These are phyloP conservation scores for Antitrichia curtipendula DNA, from an alignment of 225 moss, liverwort and hornwort species.

Conservation along the genomic window DNA sequence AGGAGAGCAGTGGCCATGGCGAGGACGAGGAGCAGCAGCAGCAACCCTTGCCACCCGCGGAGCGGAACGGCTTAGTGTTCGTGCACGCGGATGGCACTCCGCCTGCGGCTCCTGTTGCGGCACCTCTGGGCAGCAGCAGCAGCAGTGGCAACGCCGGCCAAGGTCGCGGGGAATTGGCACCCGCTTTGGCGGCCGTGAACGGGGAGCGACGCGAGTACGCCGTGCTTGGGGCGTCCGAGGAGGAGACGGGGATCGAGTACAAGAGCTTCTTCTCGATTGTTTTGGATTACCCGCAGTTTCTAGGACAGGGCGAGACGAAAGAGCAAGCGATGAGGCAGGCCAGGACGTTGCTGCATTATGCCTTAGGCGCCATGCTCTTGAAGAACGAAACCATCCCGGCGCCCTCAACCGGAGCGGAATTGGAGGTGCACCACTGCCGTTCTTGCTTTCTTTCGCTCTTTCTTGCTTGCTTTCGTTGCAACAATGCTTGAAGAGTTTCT, in stretches of 20 bases:
- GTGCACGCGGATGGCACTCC: conserved; percentile 28
- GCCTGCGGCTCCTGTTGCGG: conserved; percentile 1
- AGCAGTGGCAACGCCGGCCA: neutral
- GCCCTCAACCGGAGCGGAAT: conserved; percentile 17
- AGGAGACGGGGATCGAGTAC: conserved; percentile 31
- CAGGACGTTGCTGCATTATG: conserved; percentile 28
- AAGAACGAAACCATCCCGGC: conserved; percentile 24
- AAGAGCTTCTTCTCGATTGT: conserved; percentile 40
- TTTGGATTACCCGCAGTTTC: conserved; percentile 31
- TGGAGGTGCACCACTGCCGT: conserved; percentile 10
- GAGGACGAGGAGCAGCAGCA: neutral
- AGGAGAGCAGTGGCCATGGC: neutral
- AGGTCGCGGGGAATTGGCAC: conserved; percentile 8
- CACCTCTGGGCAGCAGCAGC: neutral
- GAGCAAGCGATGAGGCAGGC: conserved; percentile 26
- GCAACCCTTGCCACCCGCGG: neutral
- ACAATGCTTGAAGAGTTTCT: neutral
- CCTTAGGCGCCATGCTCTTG: conserved; percentile 30
- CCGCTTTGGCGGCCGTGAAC: conserved; percentile 18
- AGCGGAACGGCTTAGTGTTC: conserved; percentile 14
- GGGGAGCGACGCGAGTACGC: conserved; percentile 23
- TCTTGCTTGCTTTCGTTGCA: neutral
- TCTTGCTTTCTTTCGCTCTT: neutral
- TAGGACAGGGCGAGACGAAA: conserved; percentile 43
- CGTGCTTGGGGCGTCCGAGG: conserved; percentile 37